Conservation (phyloP, 345 rosid genomes). For the Euclidium syriacum region DNA sequence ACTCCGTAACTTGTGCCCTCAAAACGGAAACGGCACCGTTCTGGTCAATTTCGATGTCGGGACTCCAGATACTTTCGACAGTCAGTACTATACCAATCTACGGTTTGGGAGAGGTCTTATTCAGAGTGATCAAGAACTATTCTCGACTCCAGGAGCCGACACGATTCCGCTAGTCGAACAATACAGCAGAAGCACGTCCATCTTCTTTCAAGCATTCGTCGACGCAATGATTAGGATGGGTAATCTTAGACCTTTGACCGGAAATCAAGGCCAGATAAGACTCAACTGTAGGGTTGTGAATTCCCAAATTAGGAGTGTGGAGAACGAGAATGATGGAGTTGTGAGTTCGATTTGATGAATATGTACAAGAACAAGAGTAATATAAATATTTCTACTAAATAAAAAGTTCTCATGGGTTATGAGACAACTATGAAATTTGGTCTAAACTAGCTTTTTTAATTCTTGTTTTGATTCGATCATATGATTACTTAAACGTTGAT, state of each 20-base stretch:
- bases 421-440: background rate
- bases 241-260: slow-evolving; percentile 37
- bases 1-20: slow-evolving; percentile 43
- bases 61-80: slow-evolving; percentile 47
- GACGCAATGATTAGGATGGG: slow-evolving; percentile 55
- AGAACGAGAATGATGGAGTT: slow-evolving; percentile 4
- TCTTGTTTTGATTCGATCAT: background rate
- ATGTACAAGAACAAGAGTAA: slow-evolving; percentile 16
- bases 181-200: slow-evolving; percentile 20
- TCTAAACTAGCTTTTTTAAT: background rate
- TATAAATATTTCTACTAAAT: slow-evolving; percentile 8
- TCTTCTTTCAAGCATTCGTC: slow-evolving; percentile 42
- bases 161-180: slow-evolving; percentile 19
- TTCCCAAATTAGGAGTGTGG: slow-evolving; percentile 2
- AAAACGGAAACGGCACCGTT: slow-evolving; percentile 42
- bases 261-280: slow-evolving; percentile 43
- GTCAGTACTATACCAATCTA: slow-evolving; percentile 47
- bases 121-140: slow-evolving; percentile 32
- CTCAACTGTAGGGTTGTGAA: slow-evolving; percentile 36
- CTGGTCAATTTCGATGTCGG: slow-evolving; percentile 39
- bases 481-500: background rate
- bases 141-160: slow-evolving; percentile 29
- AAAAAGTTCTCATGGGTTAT: slow-evolving; percentile 4
- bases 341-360: slow-evolving; percentile 27
- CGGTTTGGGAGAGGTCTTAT: slow-evolving; percentile 16